Evolutionary conservation across 2,329 filamentous ascomycete genomes (phyloP), one percentile per base, ranked within the genome.

Genomic region (Chlorencoelia australis): DNA sequence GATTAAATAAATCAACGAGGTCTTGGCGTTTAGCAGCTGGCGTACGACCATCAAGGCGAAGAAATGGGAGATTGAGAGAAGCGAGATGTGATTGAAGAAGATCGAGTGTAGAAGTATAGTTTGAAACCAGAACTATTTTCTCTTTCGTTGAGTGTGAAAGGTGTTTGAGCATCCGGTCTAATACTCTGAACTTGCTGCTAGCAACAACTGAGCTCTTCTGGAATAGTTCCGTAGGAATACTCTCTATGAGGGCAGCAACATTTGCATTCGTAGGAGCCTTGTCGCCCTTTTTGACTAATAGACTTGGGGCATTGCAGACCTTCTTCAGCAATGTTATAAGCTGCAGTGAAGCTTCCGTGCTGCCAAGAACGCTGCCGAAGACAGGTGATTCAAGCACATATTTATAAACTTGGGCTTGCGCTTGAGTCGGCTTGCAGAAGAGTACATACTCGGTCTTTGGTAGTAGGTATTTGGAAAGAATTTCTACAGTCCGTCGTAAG

Each of bases 361-460:
- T 78, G 10, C 76, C 74, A 33, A 82, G 60, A 7, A 74, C 73
- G 20, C 64, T 67, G 33, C 72, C 68, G 47, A 82, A 82, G 4
- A 74, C 62, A 0, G 75, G 72, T 2, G 78, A 82, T 7, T 67
- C 64, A n/a, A 83, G 63, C 22, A 84, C 73, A 39, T 66, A 65
- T 37, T 72, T 71, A 52, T 98, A 98, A 0, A 96, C 64, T 41
- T 95, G 87, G 3, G 87, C 84, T 55, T 98, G 91, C 46, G 89
- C 86, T 22, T 79, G 72, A 0, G 87, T 94, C 56, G 96, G 76
- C 0, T 88, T 91, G 1, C 91, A 91, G 49, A 91, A 96, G 0
- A 98, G 64, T 1, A 98, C 83, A 49, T 96, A 98, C 59, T 98
- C 91, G 9, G 91, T 77, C 64, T 98, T 98, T 59, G 89, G 89